Evolutionary conservation across 345 rosid species (phyloP).

Genomic region (Citrus australasica): DNA sequence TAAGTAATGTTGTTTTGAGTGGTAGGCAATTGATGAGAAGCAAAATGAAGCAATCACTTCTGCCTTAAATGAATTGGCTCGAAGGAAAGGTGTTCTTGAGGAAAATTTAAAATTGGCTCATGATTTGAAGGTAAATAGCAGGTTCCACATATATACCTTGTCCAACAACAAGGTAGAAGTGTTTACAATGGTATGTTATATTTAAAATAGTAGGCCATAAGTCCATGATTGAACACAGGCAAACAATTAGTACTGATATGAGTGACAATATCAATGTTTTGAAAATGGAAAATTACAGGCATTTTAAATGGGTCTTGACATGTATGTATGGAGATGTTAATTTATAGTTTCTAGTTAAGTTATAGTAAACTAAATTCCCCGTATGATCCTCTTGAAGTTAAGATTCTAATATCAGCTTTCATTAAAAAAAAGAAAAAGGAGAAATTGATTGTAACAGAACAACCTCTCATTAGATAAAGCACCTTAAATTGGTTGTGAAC

Average conservation of each 20-base stretch:
- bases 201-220: neutral
- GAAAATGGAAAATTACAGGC: neutral
- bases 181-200: neutral
- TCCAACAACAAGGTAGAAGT: neutral
- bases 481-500: neutral
- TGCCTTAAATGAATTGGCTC: conserved; percentile 68
- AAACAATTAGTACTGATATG: neutral
- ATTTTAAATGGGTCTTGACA: neutral
- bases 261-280: neutral
- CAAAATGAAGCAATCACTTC: conserved; percentile 76
- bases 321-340: neutral
- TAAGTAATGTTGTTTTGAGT: conserved; percentile 21
- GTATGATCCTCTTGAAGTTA: neutral
- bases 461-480: neutral
- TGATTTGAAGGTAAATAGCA: conserved; percentile 72
- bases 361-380: neutral
- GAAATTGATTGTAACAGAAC: neutral
- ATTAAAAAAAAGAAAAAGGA: neutral
- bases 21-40: conserved; percentile 88
- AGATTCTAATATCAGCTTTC: neutral
- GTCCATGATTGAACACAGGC: neutral
- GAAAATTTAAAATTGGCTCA: conserved; percentile 67
- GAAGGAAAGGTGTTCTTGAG: conserved; percentile 83
- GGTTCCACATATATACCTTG: neutral
- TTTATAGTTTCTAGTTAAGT: neutral